phyloP scores from a whole-genome alignment of 2,329 filamentous ascomycete species.

The Trichophyton mentagrophytes region DNA sequence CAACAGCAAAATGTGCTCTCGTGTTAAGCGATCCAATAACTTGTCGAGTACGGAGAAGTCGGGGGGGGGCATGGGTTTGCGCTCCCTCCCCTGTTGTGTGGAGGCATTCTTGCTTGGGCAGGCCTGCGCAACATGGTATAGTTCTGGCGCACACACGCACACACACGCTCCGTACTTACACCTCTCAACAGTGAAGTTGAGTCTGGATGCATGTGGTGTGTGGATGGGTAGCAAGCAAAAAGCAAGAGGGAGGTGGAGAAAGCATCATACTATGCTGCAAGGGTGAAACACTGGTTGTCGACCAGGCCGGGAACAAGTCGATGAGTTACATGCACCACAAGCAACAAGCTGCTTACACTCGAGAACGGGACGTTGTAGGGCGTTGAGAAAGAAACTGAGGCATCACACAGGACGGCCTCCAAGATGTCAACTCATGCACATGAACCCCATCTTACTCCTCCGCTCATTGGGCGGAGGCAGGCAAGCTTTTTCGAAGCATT shows the following conservation, averaged over 20 bases:
- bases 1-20: neutral
- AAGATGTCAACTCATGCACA: neutral
- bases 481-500: slow-evolving; percentile 4
- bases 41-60: neutral
- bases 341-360: neutral
- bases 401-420: neutral
- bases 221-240: neutral
- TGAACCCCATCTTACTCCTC: neutral
- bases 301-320: neutral
- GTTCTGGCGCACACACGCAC: too few relatives aligned
- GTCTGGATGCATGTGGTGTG: too few relatives aligned
- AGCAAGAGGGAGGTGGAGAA: neutral
- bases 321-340: neutral
- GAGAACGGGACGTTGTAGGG: neutral
- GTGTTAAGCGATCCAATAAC: slow-evolving; percentile 1
- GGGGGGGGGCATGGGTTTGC: neutral
- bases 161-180: too few relatives aligned
- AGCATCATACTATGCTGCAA: neutral
- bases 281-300: neutral
- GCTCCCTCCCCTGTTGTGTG: neutral
- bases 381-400: neutral
- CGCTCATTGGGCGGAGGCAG: neutral
- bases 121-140: neutral
- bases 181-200: too few relatives aligned
- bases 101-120: neutral